These are phyloP conservation scores for Barnettozyma vustinii DNA, from an alignment of 805 yeast genomes.

Conservation along the genomic window DNA sequence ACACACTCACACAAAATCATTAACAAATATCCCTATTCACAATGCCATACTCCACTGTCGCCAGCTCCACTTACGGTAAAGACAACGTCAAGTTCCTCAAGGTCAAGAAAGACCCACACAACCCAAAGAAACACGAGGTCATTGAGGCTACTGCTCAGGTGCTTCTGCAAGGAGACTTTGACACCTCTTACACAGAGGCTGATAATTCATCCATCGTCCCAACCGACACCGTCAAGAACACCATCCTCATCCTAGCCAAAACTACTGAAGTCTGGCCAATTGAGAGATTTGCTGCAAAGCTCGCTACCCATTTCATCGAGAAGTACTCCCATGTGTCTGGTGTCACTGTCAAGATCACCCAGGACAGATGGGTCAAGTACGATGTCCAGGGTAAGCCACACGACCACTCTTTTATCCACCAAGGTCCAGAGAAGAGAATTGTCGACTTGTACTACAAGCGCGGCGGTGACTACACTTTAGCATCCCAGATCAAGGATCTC, in stretches of 20 bases:
- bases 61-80: slow-evolving; percentile 76
- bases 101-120: slow-evolving; percentile 69
- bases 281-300: slow-evolving; percentile 81
- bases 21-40: background rate
- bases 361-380: slow-evolving; percentile 76
- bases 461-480: slow-evolving; percentile 48
- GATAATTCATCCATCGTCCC: slow-evolving; percentile 89
- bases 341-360: slow-evolving; percentile 59
- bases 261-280: slow-evolving; percentile 83
- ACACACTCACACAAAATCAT: too few species aligned
- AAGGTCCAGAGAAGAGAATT: slow-evolving; percentile 76
- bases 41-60: slow-evolving; percentile 24
- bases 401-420: slow-evolving; percentile 79
- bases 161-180: slow-evolving; percentile 74
- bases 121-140: slow-evolving; percentile 74
- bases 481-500: slow-evolving; percentile 71
- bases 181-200: slow-evolving; percentile 76
- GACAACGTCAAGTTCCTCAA: slow-evolving; percentile 89
- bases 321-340: slow-evolving; percentile 78
- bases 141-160: slow-evolving; percentile 80
- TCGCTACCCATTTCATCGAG: slow-evolving; percentile 73
- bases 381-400: slow-evolving; percentile 69
- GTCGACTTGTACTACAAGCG: slow-evolving; percentile 48
- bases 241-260: slow-evolving; percentile 78
- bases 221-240: slow-evolving; percentile 90